Evolutionary conservation across 345 rosid species (phyloP), one percentile per base, ranked within the genome.

Genomic region (Eucalyptus cloeziana): DNA sequence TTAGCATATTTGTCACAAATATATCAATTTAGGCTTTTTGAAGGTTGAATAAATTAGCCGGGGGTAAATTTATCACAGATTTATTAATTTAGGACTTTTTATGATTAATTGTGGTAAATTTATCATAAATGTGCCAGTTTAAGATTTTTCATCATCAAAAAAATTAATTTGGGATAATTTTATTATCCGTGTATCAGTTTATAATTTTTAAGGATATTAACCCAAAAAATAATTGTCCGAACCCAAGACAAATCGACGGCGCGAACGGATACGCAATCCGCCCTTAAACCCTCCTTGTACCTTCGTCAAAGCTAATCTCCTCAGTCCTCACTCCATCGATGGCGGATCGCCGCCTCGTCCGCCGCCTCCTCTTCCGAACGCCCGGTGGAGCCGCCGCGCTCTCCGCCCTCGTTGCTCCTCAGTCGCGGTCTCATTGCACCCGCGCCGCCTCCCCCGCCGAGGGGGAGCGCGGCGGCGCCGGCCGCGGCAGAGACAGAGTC

Each of bases 281-380:
- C 2, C 85, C 30, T 21, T 76, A 40, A 76, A 76, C 85, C 83
- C 85, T 76, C 85, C 85, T 40, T 76, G 85, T 76, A 21, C 30
- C 85, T 4, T 76, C 30, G 85, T 11, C 85, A 3, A 76, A 37
- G 47, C 47, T 76, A 21, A 5, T 40, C 47, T 76, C 16, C 47
- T 11, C 47, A 11, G 15, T 76, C 85, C 85, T 11, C 47, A 11
- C 30, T 76, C 85, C 85, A 24, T 27, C 58, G 54, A 89, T 89
- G 92, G 76, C 92, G 90, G 76, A 90, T 89, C 40, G 90, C 85
- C 79, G 89, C 60, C 67, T 91, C 80, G 93, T 90, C 93, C 94
- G 94, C 88, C 92, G 92, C 33, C 87, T 90, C 87, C 33, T 30
- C 87, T 85, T 37, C 79, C 93, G 50, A n/a, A 52, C 87, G 13